Evolutionary conservation across 2,329 filamentous ascomycete genomes (phyloP), one percentile per base, ranked within the genome.

Genomic region (Aspergillus intermedius): DNA sequence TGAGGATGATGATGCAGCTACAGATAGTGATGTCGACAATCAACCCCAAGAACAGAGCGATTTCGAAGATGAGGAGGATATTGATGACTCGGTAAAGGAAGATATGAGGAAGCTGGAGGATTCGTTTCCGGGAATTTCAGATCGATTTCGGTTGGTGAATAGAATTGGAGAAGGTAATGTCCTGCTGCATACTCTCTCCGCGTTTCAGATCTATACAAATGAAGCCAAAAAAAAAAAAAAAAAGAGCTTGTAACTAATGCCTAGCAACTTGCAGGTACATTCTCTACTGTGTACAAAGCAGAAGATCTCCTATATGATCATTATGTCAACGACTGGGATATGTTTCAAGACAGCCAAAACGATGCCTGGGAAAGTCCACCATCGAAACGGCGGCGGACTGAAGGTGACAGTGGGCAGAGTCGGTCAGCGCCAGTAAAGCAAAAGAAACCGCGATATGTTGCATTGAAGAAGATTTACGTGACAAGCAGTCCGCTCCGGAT

Each of bases 401-500:
- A 74, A 39, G 63, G 70, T 44, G 67, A 64, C 17, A 65, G 66
- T 45, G 10, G 37, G 9, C 10, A 30, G 4, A 42, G 51, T 21
- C 52, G 57, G 45, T 60, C 62, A 35, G 60, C 66, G 46, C 57
- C 64, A 17, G 63, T 59, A 19, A 67, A 67, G 37, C 73, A 72
- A 47, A 74, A 72, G 45, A 78, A 74, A 56, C 76, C 86, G 21
- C 88, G 86, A 65, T 97, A 86, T 63, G 94, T 98, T 53, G 93
- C 94, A 17, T 88, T 98, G 70, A 98, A 98, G 74, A 98, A 98
- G 74, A 98, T 98, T 59, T 98, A 98, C 68, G 93, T 97, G 55
- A 98, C 94, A 0, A 96, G 91, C 54, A 96, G 90, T 57, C 93
- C 93, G 0, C 79, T 84, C 23, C 87, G 93, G 42, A 97, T 98